Conservation (phyloP, 2,329 filamentous ascomycete species). For the Pestalotiopsis sp. region DNA sequence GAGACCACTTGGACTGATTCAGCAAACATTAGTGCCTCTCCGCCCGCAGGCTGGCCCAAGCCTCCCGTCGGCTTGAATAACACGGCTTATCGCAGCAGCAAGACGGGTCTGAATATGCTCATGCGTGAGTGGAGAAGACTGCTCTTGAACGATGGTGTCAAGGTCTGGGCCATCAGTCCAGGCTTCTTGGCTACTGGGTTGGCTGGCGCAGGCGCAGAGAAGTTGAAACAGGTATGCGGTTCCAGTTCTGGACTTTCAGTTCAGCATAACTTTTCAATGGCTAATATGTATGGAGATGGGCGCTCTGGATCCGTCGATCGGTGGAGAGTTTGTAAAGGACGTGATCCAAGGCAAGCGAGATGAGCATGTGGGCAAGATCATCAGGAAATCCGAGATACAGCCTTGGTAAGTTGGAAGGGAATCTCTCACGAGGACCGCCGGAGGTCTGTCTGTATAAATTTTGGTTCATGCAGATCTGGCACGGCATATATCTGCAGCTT, state of each 20-base stretch:
- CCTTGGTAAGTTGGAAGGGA: constrained; percentile 16
- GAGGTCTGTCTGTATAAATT: too few species aligned
- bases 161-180: constrained; percentile 40
- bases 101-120: constrained; percentile 51
- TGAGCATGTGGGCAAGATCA: constrained; percentile 32
- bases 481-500: too few species aligned
- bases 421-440: background rate
- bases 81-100: constrained; percentile 40
- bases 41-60: constrained; percentile 44
- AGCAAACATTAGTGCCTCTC: constrained; percentile 21
- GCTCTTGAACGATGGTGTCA: constrained; percentile 44
- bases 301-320: constrained; percentile 27
- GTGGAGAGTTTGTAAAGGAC: constrained; percentile 31
- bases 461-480: too few species aligned
- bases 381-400: constrained; percentile 19
- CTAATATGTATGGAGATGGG: constrained; percentile 19
- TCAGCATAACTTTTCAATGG: background rate
- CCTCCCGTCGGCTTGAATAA: constrained; percentile 10
- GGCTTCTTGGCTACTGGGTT: constrained; percentile 26
- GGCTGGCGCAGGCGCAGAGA: constrained; percentile 13
- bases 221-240: constrained; percentile 8
- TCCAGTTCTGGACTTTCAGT: background rate
- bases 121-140: constrained; percentile 46
- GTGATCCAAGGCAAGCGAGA: constrained; percentile 38
- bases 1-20: background rate